Evolutionary conservation across 2,329 filamentous ascomycete genomes (phyloP).

Genomic region (Penicillium sp.): DNA sequence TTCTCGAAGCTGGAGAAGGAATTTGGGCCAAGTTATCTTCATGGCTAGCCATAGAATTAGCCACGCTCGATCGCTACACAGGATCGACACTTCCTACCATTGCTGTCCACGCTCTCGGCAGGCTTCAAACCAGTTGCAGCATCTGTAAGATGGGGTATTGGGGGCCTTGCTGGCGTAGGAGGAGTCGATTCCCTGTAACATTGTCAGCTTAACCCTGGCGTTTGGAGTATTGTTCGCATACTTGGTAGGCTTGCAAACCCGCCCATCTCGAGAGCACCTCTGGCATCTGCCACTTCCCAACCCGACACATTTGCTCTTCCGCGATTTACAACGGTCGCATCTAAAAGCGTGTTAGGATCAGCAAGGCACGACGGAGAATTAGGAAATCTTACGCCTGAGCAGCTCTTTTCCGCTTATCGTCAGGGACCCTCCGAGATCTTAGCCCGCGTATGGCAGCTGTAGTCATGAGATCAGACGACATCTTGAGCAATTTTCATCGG

Average conservation of each 20-base stretch:
- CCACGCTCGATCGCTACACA: constrained; percentile 12
- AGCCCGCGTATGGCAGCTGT: background rate
- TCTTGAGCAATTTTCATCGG: too few relatives aligned
- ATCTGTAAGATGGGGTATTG: too few relatives aligned
- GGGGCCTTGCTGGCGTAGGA: background rate
- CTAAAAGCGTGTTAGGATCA: constrained; percentile 11
- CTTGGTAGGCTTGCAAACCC: background rate
- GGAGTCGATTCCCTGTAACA: background rate
- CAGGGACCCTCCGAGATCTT: background rate
- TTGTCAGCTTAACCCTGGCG: background rate
- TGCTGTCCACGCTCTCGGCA: too few relatives aligned
- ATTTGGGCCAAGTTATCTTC: constrained; percentile 19
- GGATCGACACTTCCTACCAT: background rate
- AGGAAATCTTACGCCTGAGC: background rate
- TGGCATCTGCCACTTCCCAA: constrained; percentile 34
- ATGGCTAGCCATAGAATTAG: background rate
- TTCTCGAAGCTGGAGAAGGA: constrained; percentile 24
- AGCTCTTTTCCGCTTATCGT: constrained; percentile 1
- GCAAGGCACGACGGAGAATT: too few relatives aligned
- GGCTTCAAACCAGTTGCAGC: background rate
- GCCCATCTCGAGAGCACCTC: constrained; percentile 16
- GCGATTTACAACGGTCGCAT: constrained; percentile 41
- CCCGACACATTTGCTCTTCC: constrained; percentile 42
- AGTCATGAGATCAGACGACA: too few relatives aligned
- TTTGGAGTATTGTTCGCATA: background rate